Evolutionary conservation across 305 asterid genomes (phyloP).

Genomic region (Euphrasia arctica): DNA sequence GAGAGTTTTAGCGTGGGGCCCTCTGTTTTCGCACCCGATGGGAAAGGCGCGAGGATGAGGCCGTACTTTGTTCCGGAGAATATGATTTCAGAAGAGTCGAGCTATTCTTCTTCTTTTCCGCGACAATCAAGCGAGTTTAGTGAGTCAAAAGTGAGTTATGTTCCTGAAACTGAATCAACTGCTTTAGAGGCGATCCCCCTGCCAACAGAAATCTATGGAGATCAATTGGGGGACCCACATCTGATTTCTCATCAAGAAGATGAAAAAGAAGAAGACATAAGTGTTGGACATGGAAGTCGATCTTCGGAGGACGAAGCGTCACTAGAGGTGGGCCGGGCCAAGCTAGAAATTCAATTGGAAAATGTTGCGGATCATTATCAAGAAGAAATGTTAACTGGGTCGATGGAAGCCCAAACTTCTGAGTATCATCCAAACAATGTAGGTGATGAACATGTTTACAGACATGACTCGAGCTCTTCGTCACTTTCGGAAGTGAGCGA

Average conservation of each 20-base stretch:
- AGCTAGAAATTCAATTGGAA: constrained; percentile 29
- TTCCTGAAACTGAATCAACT: constrained; percentile 68
- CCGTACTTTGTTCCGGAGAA: constrained; percentile 61
- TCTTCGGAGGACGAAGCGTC: constrained; percentile 56
- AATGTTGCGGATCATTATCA: constrained; percentile 18
- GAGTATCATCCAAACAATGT: constrained; percentile 35
- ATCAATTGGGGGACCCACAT: constrained; percentile 27
- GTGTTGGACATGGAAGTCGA: constrained; percentile 71
- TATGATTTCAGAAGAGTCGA: constrained; percentile 45
- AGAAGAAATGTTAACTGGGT: constrained; percentile 19
- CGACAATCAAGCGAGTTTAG: constrained; percentile 69
- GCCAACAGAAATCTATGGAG: constrained; percentile 45
- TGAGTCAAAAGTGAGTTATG: constrained; percentile 68
- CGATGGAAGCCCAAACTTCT: constrained; percentile 27
- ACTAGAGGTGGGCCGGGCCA: constrained; percentile 14
- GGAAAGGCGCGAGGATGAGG: constrained; percentile 51
- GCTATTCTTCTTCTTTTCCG: constrained; percentile 48
- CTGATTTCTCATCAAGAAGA: constrained; percentile 28
- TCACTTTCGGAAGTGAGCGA: constrained; percentile 71
- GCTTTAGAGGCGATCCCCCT: constrained; percentile 50
- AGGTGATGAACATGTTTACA: constrained; percentile 32
- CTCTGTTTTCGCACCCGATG: constrained; percentile 52
- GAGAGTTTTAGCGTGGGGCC: constrained; percentile 76
- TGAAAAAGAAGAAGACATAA: constrained; percentile 21
- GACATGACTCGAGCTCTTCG: constrained; percentile 59